These are phyloP conservation scores for Arthroderma uncinatum DNA, from an alignment of 2,329 filamentous ascomycete species.

Conservation along the genomic window DNA sequence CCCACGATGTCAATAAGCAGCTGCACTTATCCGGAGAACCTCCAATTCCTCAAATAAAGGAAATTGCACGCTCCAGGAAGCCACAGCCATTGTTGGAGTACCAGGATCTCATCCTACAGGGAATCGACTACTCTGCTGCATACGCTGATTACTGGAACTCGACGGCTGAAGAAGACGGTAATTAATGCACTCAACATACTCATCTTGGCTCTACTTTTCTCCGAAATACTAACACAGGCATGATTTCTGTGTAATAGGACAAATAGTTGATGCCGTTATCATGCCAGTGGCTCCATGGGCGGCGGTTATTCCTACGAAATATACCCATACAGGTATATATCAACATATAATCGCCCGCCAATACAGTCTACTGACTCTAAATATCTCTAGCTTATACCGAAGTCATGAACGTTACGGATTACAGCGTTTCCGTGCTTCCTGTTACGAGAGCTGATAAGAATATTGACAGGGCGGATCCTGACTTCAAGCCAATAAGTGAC, in stretches of 20 bases:
- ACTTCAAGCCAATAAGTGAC: background rate
- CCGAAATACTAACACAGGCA: background rate
- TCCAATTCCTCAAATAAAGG: slow-evolving; percentile 33
- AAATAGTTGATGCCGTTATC: slow-evolving; percentile 44
- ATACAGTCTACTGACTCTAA: background rate
- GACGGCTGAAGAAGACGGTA: slow-evolving; percentile 28
- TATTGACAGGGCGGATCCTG: slow-evolving; percentile 34
- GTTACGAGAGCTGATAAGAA: slow-evolving; percentile 44
- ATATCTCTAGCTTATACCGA: slow-evolving; percentile 31
- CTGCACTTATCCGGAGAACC: slow-evolving; percentile 47
- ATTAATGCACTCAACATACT: background rate
- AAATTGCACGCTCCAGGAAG: background rate
- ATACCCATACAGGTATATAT: slow-evolving; percentile 25
- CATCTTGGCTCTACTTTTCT: background rate
- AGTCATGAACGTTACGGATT: slow-evolving; percentile 47
- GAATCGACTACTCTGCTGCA: slow-evolving; percentile 35
- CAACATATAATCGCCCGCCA: background rate
- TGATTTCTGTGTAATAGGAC: slow-evolving; percentile 36
- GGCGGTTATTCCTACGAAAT: slow-evolving; percentile 33
- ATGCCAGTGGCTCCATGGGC: slow-evolving; percentile 34
- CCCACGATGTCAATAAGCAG: slow-evolving; percentile 40
- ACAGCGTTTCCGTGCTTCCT: slow-evolving; percentile 44
- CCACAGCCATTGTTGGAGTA: slow-evolving; percentile 1
- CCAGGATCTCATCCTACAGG: slow-evolving; percentile 22
- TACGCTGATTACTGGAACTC: slow-evolving; percentile 57